Percentiles rank a stretch among this genome's conserved stretches.
Evolutionary conservation across 345 rosid genomes (phyloP).

Genomic region (Heritiera fomes): DNA sequence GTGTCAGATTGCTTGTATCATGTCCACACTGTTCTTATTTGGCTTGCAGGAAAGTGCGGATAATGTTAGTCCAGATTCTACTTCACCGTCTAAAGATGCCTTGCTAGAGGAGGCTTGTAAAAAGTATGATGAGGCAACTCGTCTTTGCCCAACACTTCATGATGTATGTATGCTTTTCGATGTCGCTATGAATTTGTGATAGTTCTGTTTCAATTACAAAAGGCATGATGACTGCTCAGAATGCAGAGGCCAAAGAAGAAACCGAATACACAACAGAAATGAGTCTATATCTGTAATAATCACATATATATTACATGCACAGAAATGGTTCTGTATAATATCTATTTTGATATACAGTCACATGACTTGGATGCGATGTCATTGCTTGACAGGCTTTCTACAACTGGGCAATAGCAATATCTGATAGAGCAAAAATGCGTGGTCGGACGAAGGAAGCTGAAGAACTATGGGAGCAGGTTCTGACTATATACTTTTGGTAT

Average conservation of each 20-base stretch:
- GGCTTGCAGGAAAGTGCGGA: conserved; percentile 93
- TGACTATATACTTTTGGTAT: conserved; percentile 10
- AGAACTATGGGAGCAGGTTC: conserved; percentile 95
- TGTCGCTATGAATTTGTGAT: conserved; percentile 12
- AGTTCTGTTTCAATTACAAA: neutral
- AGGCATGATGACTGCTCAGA: conserved; percentile 11
- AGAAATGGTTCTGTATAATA: neutral
- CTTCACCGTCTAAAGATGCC: conserved; percentile 93
- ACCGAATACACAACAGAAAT: neutral
- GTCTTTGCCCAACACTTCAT: conserved; percentile 85
- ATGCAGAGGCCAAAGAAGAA: conserved; percentile 10
- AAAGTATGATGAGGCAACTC: conserved; percentile 93
- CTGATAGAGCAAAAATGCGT: conserved; percentile 98
- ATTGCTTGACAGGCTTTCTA: conserved; percentile 79
- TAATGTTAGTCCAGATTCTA: conserved; percentile 83
- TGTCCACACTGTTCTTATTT: conserved; percentile 21
- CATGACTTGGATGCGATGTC: conserved; percentile 16
- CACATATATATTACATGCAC: neutral
- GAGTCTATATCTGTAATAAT: neutral
- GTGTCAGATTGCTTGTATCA: neutral
- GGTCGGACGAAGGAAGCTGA: conserved; percentile 99
- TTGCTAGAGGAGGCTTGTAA: conserved; percentile 97
- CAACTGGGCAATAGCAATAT: conserved; percentile 99
- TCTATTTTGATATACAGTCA: neutral
- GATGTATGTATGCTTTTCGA: conserved; percentile 62